Conservation (phyloP, 495 filamentous ascomycete genomes). For the Annulohypoxylon bovei region DNA sequence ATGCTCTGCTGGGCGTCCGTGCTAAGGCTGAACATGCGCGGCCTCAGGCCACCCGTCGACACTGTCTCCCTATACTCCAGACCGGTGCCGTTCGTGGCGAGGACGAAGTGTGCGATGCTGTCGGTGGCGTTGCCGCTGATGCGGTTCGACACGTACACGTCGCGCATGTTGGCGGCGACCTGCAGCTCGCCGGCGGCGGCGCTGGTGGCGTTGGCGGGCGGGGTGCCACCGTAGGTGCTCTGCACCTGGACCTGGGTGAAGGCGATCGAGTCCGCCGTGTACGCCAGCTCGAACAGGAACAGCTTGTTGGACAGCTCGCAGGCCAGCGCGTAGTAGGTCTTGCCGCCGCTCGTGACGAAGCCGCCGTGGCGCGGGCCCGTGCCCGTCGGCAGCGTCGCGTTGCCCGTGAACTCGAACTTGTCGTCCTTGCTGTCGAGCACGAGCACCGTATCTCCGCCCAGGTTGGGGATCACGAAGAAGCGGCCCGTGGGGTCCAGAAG, state of each 20-base stretch:
- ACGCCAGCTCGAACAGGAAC: constrained; percentile 37
- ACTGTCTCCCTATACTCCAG: constrained; percentile 41
- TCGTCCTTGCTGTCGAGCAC: constrained; percentile 37
- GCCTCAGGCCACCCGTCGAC: constrained; percentile 40
- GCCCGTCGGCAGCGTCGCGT: constrained; percentile 8
- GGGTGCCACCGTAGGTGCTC: constrained; percentile 38
- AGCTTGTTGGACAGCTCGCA: constrained; percentile 42
- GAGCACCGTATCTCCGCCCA: constrained; percentile 41
- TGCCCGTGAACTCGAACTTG: constrained; percentile 45
- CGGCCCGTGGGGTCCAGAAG: constrained; percentile 45
- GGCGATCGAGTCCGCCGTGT: constrained; percentile 25
- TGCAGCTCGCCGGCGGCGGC: constrained; percentile 31
- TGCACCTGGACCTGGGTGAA: constrained; percentile 34
- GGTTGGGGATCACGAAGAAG: constrained; percentile 44
- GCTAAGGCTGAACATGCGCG: constrained; percentile 49
- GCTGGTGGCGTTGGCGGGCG: constrained; percentile 17
- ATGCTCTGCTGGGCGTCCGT: constrained; percentile 27
- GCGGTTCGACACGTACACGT: constrained; percentile 48
- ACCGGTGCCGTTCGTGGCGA: not conserved
- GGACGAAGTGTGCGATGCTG: constrained; percentile 44
- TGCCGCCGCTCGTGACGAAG: constrained; percentile 38
- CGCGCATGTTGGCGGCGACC: constrained; percentile 34
- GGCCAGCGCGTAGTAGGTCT: constrained; percentile 35
- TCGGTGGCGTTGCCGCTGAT: constrained; percentile 38
- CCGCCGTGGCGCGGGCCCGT: constrained; percentile 41